These are phyloP conservation scores for Venturiaceae sp. DNA, from an alignment of 2,329 filamentous ascomycete genomes.

Conservation along the genomic window DNA sequence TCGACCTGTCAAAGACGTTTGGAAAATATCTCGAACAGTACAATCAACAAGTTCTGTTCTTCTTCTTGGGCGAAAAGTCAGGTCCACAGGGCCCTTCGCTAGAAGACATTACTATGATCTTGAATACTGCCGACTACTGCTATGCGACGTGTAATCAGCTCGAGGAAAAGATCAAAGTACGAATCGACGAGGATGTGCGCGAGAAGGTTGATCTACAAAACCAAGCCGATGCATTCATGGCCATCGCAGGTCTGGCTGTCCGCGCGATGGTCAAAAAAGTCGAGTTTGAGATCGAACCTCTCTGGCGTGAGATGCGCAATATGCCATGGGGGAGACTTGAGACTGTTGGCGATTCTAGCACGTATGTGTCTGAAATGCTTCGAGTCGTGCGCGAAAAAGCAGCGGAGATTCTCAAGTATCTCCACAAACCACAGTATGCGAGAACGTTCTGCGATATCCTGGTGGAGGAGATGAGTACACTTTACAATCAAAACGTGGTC, in stretches of 20 bases:
- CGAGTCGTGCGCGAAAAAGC: conserved; percentile 61
- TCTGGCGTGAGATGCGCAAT: conserved; percentile 96
- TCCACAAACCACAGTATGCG: conserved; percentile 89
- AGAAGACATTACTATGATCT: conserved; percentile 72
- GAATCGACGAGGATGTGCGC: conserved; percentile 71
- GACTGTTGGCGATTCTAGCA: conserved; percentile 84
- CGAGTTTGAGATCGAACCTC: conserved; percentile 70
- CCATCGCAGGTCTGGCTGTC: conserved; percentile 82
- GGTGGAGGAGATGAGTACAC: conserved; percentile 74
- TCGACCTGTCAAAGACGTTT: conserved; percentile 77
- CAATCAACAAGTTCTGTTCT: conserved; percentile 80
- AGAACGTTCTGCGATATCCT: conserved; percentile 91
- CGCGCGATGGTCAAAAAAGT: conserved; percentile 75
- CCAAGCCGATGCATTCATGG: conserved; percentile 91
- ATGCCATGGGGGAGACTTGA: conserved; percentile 93
- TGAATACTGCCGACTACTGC: conserved; percentile 98
- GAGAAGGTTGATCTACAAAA: conserved; percentile 78
- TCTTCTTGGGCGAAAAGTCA: conserved; percentile 54
- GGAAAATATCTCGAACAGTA: conserved; percentile 94
- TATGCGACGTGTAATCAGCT: conserved; percentile 86
- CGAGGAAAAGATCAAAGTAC: conserved; percentile 86
- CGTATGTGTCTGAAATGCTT: conserved; percentile 78
- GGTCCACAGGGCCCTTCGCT: conserved; percentile 48
- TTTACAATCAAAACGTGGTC: conserved; percentile 76
- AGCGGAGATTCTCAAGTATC: conserved; percentile 62